A percentile compares a stretch with the other conserved stretches of the same genome.
Evolutionary conservation across 1,284 basidiomycete species (phyloP).

Genomic region (Anthracocystis panici-leucophaei): DNA sequence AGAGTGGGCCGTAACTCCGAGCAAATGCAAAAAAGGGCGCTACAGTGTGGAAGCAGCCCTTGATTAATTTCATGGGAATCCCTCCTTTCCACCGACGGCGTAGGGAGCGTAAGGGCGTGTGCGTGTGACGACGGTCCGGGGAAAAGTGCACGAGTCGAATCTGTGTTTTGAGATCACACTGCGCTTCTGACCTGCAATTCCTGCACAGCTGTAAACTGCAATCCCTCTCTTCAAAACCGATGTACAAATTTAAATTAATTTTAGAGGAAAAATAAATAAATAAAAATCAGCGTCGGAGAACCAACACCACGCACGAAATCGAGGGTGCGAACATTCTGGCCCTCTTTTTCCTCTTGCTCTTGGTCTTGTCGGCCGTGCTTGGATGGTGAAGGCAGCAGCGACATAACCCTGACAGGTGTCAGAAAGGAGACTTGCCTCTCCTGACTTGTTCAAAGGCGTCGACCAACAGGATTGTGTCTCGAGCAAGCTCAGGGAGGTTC

Average conservation of each 20-base stretch:
- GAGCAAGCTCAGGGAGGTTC: no score
- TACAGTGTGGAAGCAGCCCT: no score
- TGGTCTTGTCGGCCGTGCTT: neutral
- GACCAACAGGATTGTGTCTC: no score
- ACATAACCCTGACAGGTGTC: no score
- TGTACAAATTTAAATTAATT: neutral
- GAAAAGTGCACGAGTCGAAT: neutral
- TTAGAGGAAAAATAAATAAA: neutral
- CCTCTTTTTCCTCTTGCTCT: neutral
- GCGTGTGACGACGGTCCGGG: slow-evolving; percentile 1
- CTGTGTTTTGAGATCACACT: slow-evolving; percentile 6
- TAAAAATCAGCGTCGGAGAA: neutral
- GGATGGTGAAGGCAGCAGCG: no score
- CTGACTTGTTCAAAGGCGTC: no score
- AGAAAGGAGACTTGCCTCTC: no score
- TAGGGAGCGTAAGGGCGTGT: neutral
- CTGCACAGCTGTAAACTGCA: neutral
- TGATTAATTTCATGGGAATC: no score
- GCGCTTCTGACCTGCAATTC: neutral
- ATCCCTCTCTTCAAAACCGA: slow-evolving; percentile 1
- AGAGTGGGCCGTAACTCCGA: no score
- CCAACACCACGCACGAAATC: slow-evolving; percentile 2
- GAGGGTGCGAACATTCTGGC: slow-evolving; percentile 1
- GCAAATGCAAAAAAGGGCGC: no score
- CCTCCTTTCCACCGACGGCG: no score